phyloP scores from a whole-genome alignment of 2,329 filamentous ascomycete genomes.

The Neobulgaria alba region DNA sequence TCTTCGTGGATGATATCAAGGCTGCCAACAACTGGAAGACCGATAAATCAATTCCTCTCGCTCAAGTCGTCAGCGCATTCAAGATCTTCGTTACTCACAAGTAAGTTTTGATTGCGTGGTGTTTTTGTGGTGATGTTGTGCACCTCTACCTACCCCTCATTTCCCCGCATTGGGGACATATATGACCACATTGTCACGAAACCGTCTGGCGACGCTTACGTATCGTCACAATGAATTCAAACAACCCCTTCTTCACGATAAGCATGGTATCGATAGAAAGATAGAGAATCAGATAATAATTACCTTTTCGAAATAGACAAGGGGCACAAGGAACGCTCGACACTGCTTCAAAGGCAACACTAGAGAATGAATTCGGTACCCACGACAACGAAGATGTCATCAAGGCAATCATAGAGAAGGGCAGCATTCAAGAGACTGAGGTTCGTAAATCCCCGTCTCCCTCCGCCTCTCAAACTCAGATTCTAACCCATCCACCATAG shows the following conservation, averaged over 20 bases:
- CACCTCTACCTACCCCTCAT: slow-evolving; percentile 9
- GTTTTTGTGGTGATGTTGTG: slow-evolving; percentile 2
- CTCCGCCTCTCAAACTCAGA: slow-evolving; percentile 1
- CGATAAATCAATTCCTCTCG: slow-evolving; percentile 70
- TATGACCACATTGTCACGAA: no score
- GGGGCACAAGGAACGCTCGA: slow-evolving; percentile 76
- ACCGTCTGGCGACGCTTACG: no score
- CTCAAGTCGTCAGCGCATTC: slow-evolving; percentile 79
- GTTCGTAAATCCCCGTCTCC: slow-evolving; percentile 33
- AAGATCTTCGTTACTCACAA: slow-evolving; percentile 85
- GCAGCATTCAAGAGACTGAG: slow-evolving; percentile 53
- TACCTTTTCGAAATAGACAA: slow-evolving; percentile 63
- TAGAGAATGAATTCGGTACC: slow-evolving; percentile 86
- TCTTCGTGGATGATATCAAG: slow-evolving; percentile 53
- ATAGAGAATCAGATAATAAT: no score
- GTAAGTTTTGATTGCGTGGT: no score
- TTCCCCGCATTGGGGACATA: background rate
- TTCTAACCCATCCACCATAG: slow-evolving; percentile 21
- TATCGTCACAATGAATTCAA: no score
- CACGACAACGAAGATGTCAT: slow-evolving; percentile 72
- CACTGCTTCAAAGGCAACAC: slow-evolving; percentile 60
- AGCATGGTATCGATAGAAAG: no score
- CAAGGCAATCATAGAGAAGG: slow-evolving; percentile 70
- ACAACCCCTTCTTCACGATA: background rate
- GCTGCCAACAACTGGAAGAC: slow-evolving; percentile 72